Conservation (phyloP, 2,329 filamentous ascomycete genomes). For the Xylariaceae sp. region DNA sequence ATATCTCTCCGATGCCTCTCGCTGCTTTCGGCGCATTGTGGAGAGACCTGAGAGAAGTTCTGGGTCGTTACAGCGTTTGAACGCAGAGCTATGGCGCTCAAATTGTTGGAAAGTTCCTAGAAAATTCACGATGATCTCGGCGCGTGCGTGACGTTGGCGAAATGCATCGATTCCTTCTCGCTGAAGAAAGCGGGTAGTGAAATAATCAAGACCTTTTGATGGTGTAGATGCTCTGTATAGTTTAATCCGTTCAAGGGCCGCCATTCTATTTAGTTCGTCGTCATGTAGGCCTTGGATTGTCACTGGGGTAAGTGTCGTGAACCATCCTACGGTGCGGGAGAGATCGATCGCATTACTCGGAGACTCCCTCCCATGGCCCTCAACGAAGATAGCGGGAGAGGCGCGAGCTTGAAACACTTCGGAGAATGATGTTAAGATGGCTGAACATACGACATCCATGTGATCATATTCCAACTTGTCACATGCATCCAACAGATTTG, state of each 20-base stretch:
- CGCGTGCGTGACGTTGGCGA: not conserved
- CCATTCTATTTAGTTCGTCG: not conserved
- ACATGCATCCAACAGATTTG: conserved; percentile 1
- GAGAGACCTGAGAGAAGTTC: conserved; percentile 11
- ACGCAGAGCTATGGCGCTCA: conserved; percentile 2
- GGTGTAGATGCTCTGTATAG: not conserved
- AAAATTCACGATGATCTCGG: conserved; percentile 16
- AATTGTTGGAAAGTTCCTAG: conserved; percentile 12
- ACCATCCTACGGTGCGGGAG: conserved; percentile 18
- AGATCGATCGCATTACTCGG: conserved; percentile 4
- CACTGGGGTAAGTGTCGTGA: conserved; percentile 14
- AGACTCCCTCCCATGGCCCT: conserved; percentile 20
- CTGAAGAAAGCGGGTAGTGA: not conserved
- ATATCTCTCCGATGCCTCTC: conserved; percentile 10
- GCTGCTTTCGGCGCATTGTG: conserved; percentile 7
- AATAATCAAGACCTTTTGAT: conserved; percentile 12
- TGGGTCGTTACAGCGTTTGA: conserved; percentile 4
- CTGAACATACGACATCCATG: conserved; percentile 10
- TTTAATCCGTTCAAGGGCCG: not conserved
- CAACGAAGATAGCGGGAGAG: conserved; percentile 11
- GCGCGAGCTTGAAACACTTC: not conserved
- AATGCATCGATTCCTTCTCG: not conserved
- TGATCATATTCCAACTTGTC: conserved; percentile 12
- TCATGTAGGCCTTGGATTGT: not conserved
- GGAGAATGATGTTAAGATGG: conserved; percentile 9